Conservation (phyloP, 495 filamentous ascomycete genomes). For the Viridothelium virens region DNA sequence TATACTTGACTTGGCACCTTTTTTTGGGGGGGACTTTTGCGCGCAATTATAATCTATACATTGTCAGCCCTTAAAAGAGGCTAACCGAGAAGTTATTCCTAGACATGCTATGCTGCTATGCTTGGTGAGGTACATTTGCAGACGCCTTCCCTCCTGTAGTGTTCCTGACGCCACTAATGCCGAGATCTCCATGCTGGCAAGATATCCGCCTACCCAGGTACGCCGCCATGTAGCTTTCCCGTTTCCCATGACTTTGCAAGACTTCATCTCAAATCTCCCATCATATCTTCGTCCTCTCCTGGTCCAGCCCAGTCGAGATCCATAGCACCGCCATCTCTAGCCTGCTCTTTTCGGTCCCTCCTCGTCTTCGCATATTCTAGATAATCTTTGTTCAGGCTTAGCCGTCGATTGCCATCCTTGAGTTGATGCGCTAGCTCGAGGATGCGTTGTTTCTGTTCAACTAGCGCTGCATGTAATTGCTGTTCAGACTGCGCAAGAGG, state of each 20-base stretch:
- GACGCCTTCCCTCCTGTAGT: not conserved
- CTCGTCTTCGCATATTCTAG: constrained; percentile 27
- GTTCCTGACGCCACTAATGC: constrained; percentile 7
- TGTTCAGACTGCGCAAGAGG: constrained; percentile 28
- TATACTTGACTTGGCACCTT: too few relatives aligned
- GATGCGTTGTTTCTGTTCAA: constrained; percentile 29
- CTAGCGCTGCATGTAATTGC: constrained; percentile 28
- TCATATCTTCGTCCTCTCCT: constrained; percentile 33
- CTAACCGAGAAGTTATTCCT: not conserved
- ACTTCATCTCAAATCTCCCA: constrained; percentile 27
- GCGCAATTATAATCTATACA: too few relatives aligned
- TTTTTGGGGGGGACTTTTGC: too few relatives aligned
- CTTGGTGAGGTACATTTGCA: not conserved
- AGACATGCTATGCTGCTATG: not conserved
- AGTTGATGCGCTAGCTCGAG: constrained; percentile 28
- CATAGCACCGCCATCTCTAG: constrained; percentile 28
- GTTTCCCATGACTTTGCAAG: too few relatives aligned
- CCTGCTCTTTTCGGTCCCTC: constrained; percentile 23
- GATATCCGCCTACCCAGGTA: not conserved
- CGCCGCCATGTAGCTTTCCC: not conserved
- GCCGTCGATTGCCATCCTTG: constrained; percentile 30
- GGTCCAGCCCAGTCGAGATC: constrained; percentile 19
- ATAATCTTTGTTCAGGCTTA: constrained; percentile 34
- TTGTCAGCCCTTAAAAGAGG: too few relatives aligned
- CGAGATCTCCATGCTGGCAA: not conserved